These are phyloP conservation scores for Xerocomus spinulosus DNA, from an alignment of 768 basidiomycete genomes.

Conservation along the genomic window DNA sequence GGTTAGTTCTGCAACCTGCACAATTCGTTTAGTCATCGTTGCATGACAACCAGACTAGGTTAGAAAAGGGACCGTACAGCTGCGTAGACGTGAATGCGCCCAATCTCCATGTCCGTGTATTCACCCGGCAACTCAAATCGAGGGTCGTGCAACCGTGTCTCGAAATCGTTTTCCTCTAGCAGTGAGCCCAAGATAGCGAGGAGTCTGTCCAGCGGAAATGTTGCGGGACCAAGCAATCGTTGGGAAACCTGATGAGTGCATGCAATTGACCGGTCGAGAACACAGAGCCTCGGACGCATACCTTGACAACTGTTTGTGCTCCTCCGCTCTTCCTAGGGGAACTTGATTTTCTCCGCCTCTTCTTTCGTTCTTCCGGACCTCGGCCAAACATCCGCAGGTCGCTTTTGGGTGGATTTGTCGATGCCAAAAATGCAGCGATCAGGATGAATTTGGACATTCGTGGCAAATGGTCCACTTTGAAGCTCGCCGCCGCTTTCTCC, in stretches of 20 bases:
- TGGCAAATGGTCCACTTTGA: conserved; percentile 41
- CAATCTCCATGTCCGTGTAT: conserved; percentile 69
- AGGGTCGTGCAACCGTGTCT: conserved; percentile 41
- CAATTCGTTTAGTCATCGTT: not conserved
- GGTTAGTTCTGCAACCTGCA: conserved; percentile 62
- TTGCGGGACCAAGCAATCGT: conserved; percentile 69
- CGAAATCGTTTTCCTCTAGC: conserved; percentile 62
- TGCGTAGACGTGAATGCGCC: conserved; percentile 54
- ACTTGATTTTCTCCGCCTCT: conserved; percentile 43
- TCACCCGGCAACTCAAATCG: conserved; percentile 60
- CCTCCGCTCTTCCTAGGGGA: conserved; percentile 33
- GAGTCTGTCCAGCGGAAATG: conserved; percentile 77
- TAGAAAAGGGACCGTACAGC: conserved; percentile 41
- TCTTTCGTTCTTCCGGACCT: conserved; percentile 60
- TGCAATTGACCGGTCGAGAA: not conserved
- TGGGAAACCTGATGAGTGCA: conserved; percentile 54
- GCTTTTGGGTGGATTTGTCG: conserved; percentile 76
- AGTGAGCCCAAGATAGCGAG: conserved; percentile 76
- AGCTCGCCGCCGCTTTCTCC: conserved; percentile 5
- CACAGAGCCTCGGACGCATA: conserved; percentile 7
- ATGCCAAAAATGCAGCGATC: conserved; percentile 74
- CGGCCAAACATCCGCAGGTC: conserved; percentile 83
- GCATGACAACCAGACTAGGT: not conserved
- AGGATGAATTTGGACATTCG: conserved; percentile 72
- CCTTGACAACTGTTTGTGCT: conserved; percentile 45